Evolutionary conservation across 257 asterid species (phyloP), one percentile per base, ranked within the genome.

Genomic region (Jasminum sambac): DNA sequence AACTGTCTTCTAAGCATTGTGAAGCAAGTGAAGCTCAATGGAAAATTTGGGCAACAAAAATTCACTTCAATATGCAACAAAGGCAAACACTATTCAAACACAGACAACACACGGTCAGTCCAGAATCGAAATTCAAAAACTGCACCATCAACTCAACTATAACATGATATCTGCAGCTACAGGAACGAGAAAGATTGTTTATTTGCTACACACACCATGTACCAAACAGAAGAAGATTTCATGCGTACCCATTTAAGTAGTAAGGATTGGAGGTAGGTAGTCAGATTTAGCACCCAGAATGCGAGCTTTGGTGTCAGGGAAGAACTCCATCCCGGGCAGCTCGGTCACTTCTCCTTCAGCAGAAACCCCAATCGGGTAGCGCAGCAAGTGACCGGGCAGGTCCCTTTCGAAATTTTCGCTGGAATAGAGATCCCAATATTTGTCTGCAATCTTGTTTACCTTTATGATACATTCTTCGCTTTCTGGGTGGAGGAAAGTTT

Each of bases 291-390:
- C 68, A 23, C 98, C 98, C 3, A 94, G 88, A 70, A 90, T 57
- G 4, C 86, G 89, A n/a, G 98, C 98, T 59, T 86, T 88, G 8
- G 98, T 90, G 61, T 90, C 98, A 0, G 98, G 97, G 83, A 94
- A 94, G 87, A 89, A 90, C 84, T 89, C 96, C 8, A 66, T 23
- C 26, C 96, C 98, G 0, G 98, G 97, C 59, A 94, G 75, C 76
- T 90, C 98, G 0, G 92, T 80, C 21, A 94, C 26, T 11, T 79
- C 83, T 2, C 98, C 98, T 38, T 84, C 88, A 25, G 85, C 85
- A 17, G 96, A 55, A 30, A 94, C 75, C 21, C 80, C 98, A 19
- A 90, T 23, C 1, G 98, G 98, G 90, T 94, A 94, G 0, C 96
- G 85, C 26, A 94, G 97, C 87, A 94, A 79, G 85, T 94, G 98